Evolutionary conservation across 2,329 filamentous ascomycete species (phyloP).

Genomic region (Epichloe festucae): DNA sequence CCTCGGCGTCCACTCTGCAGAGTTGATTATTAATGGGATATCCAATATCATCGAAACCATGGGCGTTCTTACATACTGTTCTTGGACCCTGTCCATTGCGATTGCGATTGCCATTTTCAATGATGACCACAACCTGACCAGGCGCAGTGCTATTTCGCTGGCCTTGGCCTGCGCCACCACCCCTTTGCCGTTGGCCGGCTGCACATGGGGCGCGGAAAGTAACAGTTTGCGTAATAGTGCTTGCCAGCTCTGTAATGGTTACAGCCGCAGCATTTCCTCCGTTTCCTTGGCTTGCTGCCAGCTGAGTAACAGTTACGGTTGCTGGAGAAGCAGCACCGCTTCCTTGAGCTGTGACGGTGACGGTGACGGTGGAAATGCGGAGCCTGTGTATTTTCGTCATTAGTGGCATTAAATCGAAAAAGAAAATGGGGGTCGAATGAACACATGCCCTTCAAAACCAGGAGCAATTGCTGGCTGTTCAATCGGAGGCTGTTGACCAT

Average conservation of each 20-base stretch:
- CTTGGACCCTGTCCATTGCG: neutral
- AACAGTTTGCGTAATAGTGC: neutral
- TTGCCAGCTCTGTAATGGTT: constrained; percentile 7
- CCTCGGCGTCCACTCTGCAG: neutral
- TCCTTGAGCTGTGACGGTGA: neutral
- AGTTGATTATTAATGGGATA: neutral
- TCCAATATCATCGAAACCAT: neutral
- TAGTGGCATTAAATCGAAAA: neutral
- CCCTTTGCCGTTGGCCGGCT: too few relatives aligned
- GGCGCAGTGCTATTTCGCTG: neutral
- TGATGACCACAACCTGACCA: neutral
- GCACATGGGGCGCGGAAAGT: too few relatives aligned
- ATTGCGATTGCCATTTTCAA: neutral
- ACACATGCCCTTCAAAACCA: neutral
- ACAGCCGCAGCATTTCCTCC: constrained; percentile 4
- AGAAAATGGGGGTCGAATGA: neutral
- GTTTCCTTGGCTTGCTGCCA: neutral
- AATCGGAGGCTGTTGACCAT: neutral
- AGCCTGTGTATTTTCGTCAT: neutral
- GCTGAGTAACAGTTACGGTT: neutral
- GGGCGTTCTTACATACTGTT: neutral
- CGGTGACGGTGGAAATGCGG: neutral
- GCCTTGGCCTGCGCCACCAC: neutral
- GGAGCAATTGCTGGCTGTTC: neutral
- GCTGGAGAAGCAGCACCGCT: neutral